Conservation (phyloP, 2,329 filamentous ascomycete genomes). For the Ophiostoma perfectum region DNA sequence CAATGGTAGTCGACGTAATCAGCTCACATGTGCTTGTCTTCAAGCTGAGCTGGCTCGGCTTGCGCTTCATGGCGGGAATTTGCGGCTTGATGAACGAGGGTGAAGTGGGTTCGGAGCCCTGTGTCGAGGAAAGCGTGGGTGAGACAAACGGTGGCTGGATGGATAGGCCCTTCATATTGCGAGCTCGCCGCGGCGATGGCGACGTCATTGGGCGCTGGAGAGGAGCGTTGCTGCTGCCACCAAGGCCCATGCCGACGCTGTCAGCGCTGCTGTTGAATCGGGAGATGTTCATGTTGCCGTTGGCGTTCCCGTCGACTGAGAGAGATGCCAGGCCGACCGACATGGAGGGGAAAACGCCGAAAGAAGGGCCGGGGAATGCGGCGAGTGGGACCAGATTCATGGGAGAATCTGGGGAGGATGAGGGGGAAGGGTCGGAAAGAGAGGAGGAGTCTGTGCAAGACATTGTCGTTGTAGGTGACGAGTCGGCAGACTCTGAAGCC, state of each 20-base stretch:
- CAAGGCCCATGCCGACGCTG: background rate
- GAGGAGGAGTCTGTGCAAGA: slow-evolving; percentile 90
- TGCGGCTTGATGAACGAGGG: slow-evolving; percentile 76
- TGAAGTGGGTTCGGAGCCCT: slow-evolving; percentile 62
- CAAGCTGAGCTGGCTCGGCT: slow-evolving; percentile 71
- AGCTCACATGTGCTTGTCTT: slow-evolving; percentile 63
- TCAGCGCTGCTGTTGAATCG: background rate
- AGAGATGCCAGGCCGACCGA: slow-evolving; percentile 36
- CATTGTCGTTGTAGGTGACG: slow-evolving; percentile 88
- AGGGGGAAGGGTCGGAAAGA: slow-evolving; percentile 83
- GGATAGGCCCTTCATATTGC: slow-evolving; percentile 78
- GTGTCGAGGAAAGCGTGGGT: slow-evolving; percentile 38
- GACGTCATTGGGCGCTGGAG: slow-evolving; percentile 59
- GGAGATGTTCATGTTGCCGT: slow-evolving; percentile 19
- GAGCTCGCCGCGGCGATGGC: slow-evolving; percentile 63
- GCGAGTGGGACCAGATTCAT: slow-evolving; percentile 66
- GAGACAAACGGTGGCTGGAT: slow-evolving; percentile 59
- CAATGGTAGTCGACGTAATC: slow-evolving; percentile 44
- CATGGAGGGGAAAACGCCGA: slow-evolving; percentile 45
- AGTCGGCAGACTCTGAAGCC: slow-evolving; percentile 79
- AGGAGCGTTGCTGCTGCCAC: background rate
- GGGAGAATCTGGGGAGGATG: slow-evolving; percentile 86
- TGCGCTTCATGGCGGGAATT: slow-evolving; percentile 64
- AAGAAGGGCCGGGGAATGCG: slow-evolving; percentile 59
- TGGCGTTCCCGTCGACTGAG: slow-evolving; percentile 35